Base-by-base conservation (phyloP, 2,329 filamentous ascomycete species). In the Elsinoe perseae region DNA sequence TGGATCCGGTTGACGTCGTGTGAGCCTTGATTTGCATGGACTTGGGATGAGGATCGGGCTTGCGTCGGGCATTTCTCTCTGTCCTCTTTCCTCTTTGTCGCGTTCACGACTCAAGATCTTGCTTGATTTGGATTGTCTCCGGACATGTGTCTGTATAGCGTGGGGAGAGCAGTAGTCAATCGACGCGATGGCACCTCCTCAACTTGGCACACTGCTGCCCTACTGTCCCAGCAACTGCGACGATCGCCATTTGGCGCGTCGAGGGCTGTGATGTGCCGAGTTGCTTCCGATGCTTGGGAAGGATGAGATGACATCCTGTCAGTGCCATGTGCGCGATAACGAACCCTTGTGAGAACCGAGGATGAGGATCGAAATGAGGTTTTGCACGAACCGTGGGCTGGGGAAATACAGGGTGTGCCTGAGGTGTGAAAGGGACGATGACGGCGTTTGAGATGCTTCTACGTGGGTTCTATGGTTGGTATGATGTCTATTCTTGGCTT, bases 1-100 rank as follows among this genome's bases (percentile, higher is more conserved):
- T 50, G 44, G 44, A 50, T 50, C 44, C 44, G 44, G 44, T 50
- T 50, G 44, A 50, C 44, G 44, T 50, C 44, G 44, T 32, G 14
- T 8, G 44, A 50, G 44, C 44, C 44, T 16, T 23, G 40, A 25
- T 23, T 44, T 14, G 8, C 20, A 16, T 44, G 14, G 40, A 44
- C 23, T 25, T 12, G 18, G 18, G 20, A 18, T 16, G 44, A 30
- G 25, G 44, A 32, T 50, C 44, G 40, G 40, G 18, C n/a, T n/a
- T n/a, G n/a, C n/a, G n/a, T n/a, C 28, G 28, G 28, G 28, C 28
- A 10, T 6, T 30, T 30, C 28, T 10, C 28, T 30, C 6, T 30
- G 6, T 30, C 28, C 28, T 30, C 6, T 30, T 5, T 6, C 6
- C 28, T 6, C 28, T 6, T n/a, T n/a, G n/a, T n/a, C n/a, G n/a